Base-by-base conservation (phyloP, 805 yeast genomes). In the Pichia sporocuriosa region DNA sequence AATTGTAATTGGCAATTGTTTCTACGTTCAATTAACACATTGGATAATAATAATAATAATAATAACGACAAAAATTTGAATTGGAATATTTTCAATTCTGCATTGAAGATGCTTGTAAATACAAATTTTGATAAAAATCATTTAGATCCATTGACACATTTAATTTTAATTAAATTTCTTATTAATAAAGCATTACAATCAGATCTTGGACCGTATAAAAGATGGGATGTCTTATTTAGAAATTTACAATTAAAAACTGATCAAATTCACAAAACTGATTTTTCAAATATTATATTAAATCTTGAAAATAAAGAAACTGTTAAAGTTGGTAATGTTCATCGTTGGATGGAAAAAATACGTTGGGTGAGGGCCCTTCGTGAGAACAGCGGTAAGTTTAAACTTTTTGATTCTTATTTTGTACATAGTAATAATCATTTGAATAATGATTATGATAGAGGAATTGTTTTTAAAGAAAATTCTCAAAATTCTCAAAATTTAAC, bases 201-300 rank as follows among this genome's bases (percentile, higher is more conserved):
- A 10, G 19, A 38, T 13, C 24, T 46, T 10, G 39, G 42, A 4
- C 32, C 44, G 2, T 29, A 24, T 21, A 47, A 39, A 35, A 27
- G 40, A 28, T 41, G 39, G 36, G 44, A 47, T 34, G 7, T 28
- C 4, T 10, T 47, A 9, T 44, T 44, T 29, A 39, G 31, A 40
- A 30, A 35, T 8, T 32, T 42, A 28, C 50, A 47, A 37, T n/a
- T 19, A 11, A 44, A 33, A 20, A 22, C 44, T 36, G 50, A 47
- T 16, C 2, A n/a, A 9, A 20, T 42, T 2, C 32, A 22, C 16
- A 27, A 42, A 13, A 30, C 45, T 7, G 16, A 23, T 4, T 29
- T 8, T 28, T 10, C n/a, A n/a, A n/a, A n/a, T n/a, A n/a, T n/a
- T n/a, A n/a, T n/a, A n/a, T n/a, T n/a, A n/a, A n/a, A n/a, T n/a